phyloP scores from a whole-genome alignment of 441 rosid genomes.

The Syzygium syzygioides region DNA sequence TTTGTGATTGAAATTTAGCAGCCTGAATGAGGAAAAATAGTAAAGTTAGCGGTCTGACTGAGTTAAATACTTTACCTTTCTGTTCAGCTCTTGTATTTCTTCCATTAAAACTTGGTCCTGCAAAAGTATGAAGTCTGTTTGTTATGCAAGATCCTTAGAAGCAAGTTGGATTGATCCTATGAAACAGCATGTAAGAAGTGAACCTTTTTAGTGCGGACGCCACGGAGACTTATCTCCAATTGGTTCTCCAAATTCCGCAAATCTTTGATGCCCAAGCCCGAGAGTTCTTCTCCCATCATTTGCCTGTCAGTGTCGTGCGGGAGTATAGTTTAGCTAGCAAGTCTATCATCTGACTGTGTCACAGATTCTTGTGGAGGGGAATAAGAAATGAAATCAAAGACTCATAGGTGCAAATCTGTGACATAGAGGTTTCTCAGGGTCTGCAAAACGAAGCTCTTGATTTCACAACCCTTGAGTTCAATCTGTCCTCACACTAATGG shows the following conservation, averaged over 20 bases:
- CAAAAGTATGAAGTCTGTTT: conserved; percentile 5
- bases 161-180: not conserved
- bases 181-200: not conserved
- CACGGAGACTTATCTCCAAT: conserved; percentile 50
- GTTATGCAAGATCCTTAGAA: not conserved
- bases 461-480: not conserved
- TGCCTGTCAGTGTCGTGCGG: conserved; percentile 35
- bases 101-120: conserved; percentile 72
- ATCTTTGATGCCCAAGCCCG: conserved; percentile 58
- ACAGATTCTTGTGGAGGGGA: not conserved
- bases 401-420: not conserved
- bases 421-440: not conserved
- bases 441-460: not conserved
- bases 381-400: not conserved
- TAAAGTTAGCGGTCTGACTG: not conserved
- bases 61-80: conserved; percentile 34
- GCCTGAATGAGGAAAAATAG: not conserved
- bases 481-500: not conserved
- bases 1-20: not conserved
- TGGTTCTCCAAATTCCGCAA: conserved; percentile 66
- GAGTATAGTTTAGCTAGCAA: not conserved
- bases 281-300: conserved; percentile 94
- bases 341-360: not conserved
- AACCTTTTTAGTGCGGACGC: conserved; percentile 65
- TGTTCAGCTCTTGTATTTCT: conserved; percentile 64